A percentile compares a stretch with the other conserved stretches of the same genome.
phyloP scores from a whole-genome alignment of 1,284 basidiomycete species.

The Cutaneotrichosporon sp. region DNA sequence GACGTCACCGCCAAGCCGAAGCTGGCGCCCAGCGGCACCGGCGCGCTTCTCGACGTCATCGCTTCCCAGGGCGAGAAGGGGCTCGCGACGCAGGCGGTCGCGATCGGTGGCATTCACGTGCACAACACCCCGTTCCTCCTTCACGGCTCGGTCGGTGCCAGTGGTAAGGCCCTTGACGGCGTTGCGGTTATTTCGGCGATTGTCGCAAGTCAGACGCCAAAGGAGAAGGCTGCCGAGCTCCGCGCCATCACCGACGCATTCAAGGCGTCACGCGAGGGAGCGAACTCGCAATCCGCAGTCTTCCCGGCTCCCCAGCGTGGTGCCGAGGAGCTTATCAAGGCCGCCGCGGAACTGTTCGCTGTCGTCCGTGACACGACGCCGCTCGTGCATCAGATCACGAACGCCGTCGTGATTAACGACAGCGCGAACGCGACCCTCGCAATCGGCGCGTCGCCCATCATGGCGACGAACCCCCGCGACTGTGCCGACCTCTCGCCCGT shows the following conservation, averaged over 20 bases:
- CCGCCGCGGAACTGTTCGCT: constrained; percentile 57
- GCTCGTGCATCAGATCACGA: constrained; percentile 88
- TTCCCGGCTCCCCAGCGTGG: constrained; percentile 15
- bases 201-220: constrained; percentile 66
- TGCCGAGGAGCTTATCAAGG: constrained; percentile 47
- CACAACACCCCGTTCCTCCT: constrained; percentile 69
- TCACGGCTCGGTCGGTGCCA: constrained; percentile 66
- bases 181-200: constrained; percentile 91
- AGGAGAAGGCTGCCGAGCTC: constrained; percentile 57
- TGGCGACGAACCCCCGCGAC: constrained; percentile 80
- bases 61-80: constrained; percentile 53
- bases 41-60: constrained; percentile 64
- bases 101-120: constrained; percentile 81
- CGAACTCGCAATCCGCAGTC: constrained; percentile 9
- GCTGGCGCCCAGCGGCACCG: constrained; percentile 66
- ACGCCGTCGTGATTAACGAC: constrained; percentile 84
- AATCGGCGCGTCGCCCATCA: constrained; percentile 86
- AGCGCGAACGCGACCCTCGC: constrained; percentile 90
- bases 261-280: constrained; percentile 32
- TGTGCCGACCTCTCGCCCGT: constrained; percentile 74
- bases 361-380: constrained; percentile 62
- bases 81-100: constrained; percentile 67
- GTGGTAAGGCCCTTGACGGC: constrained; percentile 65
- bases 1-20: constrained; percentile 59
- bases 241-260: constrained; percentile 46